Conservation (phyloP, 768 basidiomycete genomes). For the Rhodotorula paludigena region DNA sequence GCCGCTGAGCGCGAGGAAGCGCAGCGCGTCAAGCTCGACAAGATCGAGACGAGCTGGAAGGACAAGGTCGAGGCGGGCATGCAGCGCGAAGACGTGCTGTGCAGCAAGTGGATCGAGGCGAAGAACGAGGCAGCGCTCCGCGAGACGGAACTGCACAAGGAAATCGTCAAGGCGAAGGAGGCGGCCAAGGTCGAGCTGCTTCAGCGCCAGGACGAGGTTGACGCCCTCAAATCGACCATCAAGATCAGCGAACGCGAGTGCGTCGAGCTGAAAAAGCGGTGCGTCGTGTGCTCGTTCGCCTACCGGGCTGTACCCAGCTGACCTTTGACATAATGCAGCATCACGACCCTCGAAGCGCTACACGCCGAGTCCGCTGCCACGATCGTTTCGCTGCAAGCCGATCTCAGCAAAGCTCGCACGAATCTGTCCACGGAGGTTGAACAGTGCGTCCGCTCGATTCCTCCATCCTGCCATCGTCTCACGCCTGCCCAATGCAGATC, state of each 20-base stretch:
- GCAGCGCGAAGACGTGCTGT: not conserved
- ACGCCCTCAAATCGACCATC: not conserved
- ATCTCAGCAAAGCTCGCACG: not conserved
- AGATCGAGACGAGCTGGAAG: not conserved
- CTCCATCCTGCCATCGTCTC: no score
- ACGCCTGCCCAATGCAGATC: not conserved
- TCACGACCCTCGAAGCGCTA: not conserved
- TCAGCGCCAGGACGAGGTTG: not conserved
- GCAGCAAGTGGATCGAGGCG: not conserved
- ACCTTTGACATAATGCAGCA: no score
- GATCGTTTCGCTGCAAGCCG: not conserved
- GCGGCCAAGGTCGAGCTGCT: not conserved
- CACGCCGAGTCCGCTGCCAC: not conserved
- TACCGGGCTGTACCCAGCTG: no score
- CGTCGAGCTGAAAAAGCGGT: not conserved
- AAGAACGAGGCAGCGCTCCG: not conserved
- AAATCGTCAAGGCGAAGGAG: not conserved
- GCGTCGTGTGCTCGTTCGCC: no score
- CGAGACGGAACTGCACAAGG: not conserved
- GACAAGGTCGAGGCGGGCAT: not conserved
- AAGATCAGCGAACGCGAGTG: not conserved
- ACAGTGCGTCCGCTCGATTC: not conserved
- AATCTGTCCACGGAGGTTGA: not conserved
- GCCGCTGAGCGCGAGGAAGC: not conserved
- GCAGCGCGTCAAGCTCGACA: not conserved